These are phyloP conservation scores for Puccinia hordei DNA, from an alignment of 1,284 basidiomycete species.

Conservation along the genomic window DNA sequence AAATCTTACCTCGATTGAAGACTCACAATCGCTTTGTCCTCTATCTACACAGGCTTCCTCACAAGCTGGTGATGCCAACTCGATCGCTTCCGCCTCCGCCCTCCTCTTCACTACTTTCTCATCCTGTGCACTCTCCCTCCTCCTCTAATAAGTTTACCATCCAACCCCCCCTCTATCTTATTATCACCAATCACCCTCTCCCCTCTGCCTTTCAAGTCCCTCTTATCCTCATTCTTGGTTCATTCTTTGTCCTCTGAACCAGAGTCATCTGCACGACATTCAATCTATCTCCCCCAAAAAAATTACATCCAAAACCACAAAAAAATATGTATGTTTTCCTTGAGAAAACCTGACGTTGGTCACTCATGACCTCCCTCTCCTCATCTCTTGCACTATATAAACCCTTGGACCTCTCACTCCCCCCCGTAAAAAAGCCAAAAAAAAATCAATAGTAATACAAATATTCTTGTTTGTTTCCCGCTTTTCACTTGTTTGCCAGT, in stretches of 20 bases:
- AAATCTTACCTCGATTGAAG: neutral
- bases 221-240: neutral
- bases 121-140: neutral
- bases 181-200: neutral
- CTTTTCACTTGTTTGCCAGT: too few species aligned
- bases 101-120: slow-evolving; percentile 15
- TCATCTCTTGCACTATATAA: too few species aligned
- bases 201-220: neutral
- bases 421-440: too few species aligned
- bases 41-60: neutral
- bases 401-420: too few species aligned
- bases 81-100: slow-evolving; percentile 6
- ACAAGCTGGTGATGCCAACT: neutral
- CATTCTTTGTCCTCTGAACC: neutral
- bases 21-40: too few species aligned
- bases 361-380: too few species aligned
- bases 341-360: too few species aligned
- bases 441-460: too few species aligned
- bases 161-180: neutral
- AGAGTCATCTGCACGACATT: neutral
- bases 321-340: too few species aligned
- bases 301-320: too few species aligned
- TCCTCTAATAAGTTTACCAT: neutral
- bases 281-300: too few species aligned
- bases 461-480: too few species aligned